Percentiles rank a stretch among this genome's conserved stretches.
Conservation (phyloP, 805 yeast genomes). For the Saturnispora bothae region DNA sequence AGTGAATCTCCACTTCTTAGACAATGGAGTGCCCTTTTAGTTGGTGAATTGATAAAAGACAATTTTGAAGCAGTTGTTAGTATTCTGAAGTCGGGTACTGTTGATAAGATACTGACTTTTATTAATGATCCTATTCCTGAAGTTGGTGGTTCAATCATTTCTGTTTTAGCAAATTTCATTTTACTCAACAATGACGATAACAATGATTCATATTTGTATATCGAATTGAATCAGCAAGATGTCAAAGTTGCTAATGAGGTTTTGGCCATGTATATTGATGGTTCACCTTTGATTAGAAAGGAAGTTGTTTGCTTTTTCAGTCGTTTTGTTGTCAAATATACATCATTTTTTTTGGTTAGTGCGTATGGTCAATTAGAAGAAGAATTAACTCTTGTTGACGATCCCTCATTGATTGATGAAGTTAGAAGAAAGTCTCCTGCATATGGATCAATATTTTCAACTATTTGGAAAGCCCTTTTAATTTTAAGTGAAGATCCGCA, state of each 20-base stretch:
- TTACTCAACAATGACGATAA: slow-evolving; percentile 36
- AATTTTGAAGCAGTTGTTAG: slow-evolving; percentile 69
- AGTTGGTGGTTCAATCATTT: slow-evolving; percentile 74
- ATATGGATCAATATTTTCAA: slow-evolving; percentile 75
- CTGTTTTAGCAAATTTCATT: slow-evolving; percentile 57
- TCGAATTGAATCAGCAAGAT: slow-evolving; percentile 56
- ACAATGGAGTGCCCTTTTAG: slow-evolving; percentile 82
- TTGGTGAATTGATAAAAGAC: slow-evolving; percentile 66
- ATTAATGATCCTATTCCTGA: slow-evolving; percentile 90
- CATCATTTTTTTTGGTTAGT: slow-evolving; percentile 69
- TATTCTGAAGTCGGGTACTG: slow-evolving; percentile 52
- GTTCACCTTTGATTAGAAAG: slow-evolving; percentile 78
- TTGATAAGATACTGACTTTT: slow-evolving; percentile 44
- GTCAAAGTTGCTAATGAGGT: slow-evolving; percentile 59
- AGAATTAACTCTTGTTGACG: slow-evolving; percentile 58
- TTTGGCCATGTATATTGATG: slow-evolving; percentile 66
- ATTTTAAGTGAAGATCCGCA: slow-evolving; percentile 84
- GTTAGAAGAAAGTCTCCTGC: slow-evolving; percentile 64
- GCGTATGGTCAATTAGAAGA: slow-evolving; percentile 80
- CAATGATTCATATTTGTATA: slow-evolving; percentile 17
- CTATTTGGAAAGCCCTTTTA: slow-evolving; percentile 79
- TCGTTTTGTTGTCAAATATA: slow-evolving; percentile 57
- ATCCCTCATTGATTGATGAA: slow-evolving; percentile 50
- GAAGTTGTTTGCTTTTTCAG: slow-evolving; percentile 75
- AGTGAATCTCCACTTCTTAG: slow-evolving; percentile 79